Evolutionary conservation across 2,329 filamentous ascomycete species (phyloP).

Genomic region (Macrophomina phaseolina): DNA sequence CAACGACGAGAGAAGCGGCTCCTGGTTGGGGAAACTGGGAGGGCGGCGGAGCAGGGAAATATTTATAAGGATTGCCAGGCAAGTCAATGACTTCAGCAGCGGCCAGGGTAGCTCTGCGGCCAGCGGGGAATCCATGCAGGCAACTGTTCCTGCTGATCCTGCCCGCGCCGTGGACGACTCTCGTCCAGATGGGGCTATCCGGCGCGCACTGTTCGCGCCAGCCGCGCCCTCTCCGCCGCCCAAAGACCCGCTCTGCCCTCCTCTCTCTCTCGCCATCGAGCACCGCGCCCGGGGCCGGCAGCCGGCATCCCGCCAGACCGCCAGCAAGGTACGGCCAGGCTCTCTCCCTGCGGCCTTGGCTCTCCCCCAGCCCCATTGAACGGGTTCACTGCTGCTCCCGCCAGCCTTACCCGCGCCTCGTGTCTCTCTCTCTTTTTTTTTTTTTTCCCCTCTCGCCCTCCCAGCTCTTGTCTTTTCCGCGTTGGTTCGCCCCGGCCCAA

Average conservation of each 20-base stretch:
- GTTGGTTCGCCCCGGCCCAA: no score
- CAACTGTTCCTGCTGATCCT: conserved; percentile 27
- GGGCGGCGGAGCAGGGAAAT: not conserved
- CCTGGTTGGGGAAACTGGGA: not conserved
- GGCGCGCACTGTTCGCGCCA: not conserved
- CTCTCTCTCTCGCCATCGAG: not conserved
- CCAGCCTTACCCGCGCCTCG: conserved; percentile 6
- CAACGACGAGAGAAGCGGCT: not conserved
- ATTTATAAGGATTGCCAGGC: not conserved
- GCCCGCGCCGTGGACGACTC: conserved; percentile 8
- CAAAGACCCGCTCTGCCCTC: no score
- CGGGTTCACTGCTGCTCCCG: not conserved
- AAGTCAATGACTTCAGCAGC: conserved; percentile 22
- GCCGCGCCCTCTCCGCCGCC: not conserved
- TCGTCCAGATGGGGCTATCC: not conserved
- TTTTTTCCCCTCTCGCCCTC: no score
- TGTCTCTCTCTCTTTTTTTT: no score
- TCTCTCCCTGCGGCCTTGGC: not conserved
- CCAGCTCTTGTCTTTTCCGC: no score
- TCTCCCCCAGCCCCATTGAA: conserved; percentile 7
- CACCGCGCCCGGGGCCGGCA: not conserved
- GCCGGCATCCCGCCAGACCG: not conserved
- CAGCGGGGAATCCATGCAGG: conserved; percentile 19
- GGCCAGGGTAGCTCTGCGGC: conserved; percentile 7
- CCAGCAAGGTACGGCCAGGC: not conserved